Conservation (phyloP, 345 rosid genomes). For the Populus davidiana region DNA sequence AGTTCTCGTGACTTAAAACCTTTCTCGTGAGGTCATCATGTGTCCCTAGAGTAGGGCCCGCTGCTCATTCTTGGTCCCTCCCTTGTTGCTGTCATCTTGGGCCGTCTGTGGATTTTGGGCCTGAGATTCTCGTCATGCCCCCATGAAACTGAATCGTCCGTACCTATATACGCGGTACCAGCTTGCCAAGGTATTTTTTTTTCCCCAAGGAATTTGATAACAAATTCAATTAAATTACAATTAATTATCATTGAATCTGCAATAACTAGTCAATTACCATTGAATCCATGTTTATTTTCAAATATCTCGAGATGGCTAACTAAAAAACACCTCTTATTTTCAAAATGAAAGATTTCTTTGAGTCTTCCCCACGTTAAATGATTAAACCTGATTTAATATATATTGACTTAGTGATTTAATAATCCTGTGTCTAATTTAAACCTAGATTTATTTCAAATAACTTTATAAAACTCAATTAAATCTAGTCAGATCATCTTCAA, state of each 20-base stretch:
- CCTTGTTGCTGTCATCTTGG: neutral
- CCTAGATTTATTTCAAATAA: no score
- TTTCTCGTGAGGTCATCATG: conserved; percentile 29
- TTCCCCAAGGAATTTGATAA: no score
- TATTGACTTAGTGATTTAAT: no score
- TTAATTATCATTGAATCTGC: neutral
- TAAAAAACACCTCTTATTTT: neutral
- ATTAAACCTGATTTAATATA: no score
- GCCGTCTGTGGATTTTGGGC: conserved; percentile 10
- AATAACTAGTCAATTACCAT: no score
- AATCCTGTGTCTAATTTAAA: no score
- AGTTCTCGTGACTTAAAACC: conserved; percentile 14
- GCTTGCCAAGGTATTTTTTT: neutral
- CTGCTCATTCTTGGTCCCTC: neutral
- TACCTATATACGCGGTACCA: neutral
- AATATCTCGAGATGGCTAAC: neutral
- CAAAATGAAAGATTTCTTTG: neutral
- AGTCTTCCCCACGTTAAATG: neutral
- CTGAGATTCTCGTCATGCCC: neutral
- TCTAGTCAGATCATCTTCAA: neutral
- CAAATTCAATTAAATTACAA: no score
- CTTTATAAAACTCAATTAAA: neutral
- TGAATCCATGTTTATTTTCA: neutral
- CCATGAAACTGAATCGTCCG: neutral
- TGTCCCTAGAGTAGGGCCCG: conserved; percentile 5